Evolutionary conservation across 371 early-diverging fungal genomes (phyloP), one percentile per base, ranked within the genome.

Genomic region (Rhizopus arrhizus): DNA sequence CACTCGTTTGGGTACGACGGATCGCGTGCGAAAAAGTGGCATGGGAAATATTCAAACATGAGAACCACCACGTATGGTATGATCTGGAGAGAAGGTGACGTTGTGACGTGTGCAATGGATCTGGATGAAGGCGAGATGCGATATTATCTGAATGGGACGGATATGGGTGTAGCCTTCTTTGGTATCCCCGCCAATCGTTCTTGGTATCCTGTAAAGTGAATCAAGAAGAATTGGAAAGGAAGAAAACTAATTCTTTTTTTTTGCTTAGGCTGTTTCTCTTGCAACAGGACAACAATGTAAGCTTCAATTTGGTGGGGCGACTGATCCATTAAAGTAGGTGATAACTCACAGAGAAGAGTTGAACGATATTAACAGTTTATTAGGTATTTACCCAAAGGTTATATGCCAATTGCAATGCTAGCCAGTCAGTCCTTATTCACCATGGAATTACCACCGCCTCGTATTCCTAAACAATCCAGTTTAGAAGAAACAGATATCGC

Each of bases 1-100:
- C 47, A 79, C 55, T 90, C 90, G 0, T 91, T 90, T 62, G 85
- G 89, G 1, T 87, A 78, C 51, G 92, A 91, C 65, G 91, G 91
- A 0, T 62, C 76, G 40, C 77, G 92, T 10, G 61, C 65, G 13
- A 84, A 84, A 56, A 86, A 84, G 58, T 91, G 92, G 92, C 88
- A 91, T 67, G 89, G 84, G 0, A 65, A 62, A 10, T 59, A 63
- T 40, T 55, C 52, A 2, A 58, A 36, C 42, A 59, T 61, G 46
- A 48, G 56, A 35, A 67, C 59, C 36, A 48, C 48, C 1, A 40
- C 36, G 22, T 91, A 90, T 72, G 92, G 92, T 4, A 58, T 66
- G 16, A 59, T 56, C 53, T 91, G 92, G 89, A 31, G 61, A 0
- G 62, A 63, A n/a, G 85, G 84, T 1, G 90, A 90, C 69, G 62